Conservation (phyloP, 345 rosid species). For the Capsella bursapastoris region DNA sequence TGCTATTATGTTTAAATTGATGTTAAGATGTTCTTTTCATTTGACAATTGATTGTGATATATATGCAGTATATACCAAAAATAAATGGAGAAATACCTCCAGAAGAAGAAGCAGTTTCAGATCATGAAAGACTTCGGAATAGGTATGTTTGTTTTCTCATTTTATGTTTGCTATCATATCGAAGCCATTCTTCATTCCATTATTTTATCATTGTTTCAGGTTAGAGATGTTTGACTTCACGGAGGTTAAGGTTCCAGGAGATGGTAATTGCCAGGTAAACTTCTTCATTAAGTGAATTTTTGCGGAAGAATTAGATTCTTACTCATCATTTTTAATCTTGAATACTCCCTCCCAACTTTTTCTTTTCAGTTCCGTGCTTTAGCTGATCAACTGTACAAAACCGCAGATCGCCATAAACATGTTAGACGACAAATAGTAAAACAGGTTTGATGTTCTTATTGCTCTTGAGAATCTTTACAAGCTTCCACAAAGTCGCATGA, state of each 20-base stretch:
- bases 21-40: background rate
- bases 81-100: slow-evolving; percentile 97
- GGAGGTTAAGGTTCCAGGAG: slow-evolving; percentile 47
- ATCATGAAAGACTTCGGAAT: slow-evolving; percentile 84
- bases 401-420: slow-evolving; percentile 67
- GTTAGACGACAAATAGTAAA: slow-evolving; percentile 61
- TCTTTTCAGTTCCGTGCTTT: slow-evolving; percentile 75
- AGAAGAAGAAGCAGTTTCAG: slow-evolving; percentile 86
- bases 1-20: background rate
- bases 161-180: background rate
- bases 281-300: background rate
- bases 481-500: slow-evolving; percentile 12
- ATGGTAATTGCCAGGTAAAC: slow-evolving; percentile 48
- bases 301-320: background rate
- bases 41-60: background rate
- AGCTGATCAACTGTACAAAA: slow-evolving; percentile 65
- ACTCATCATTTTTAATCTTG: slow-evolving; percentile 11
- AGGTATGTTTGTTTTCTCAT: slow-evolving; percentile 52
- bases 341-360: background rate
- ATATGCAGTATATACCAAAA: slow-evolving; percentile 82
- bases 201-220: slow-evolving; percentile 11
- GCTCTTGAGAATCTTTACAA: background rate
- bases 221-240: slow-evolving; percentile 43
- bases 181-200: slow-evolving; percentile 19
- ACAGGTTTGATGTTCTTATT: slow-evolving; percentile 56